Conservation (phyloP, 768 basidiomycete genomes). For the Suillus weaverae region DNA sequence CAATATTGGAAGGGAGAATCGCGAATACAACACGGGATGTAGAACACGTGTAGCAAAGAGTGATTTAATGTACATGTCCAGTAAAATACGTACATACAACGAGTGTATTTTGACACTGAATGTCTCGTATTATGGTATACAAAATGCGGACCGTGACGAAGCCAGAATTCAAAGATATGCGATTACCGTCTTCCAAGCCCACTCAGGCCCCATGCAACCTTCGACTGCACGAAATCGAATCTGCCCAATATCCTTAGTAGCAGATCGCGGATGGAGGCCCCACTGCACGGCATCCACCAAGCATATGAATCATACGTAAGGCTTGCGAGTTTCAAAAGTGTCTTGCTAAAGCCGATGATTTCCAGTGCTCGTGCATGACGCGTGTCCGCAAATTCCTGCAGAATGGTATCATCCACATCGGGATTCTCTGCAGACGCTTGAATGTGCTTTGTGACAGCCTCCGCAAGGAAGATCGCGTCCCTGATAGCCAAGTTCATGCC, state of each 20-base stretch:
- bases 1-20: too few relatives aligned
- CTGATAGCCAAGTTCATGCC: constrained; percentile 61
- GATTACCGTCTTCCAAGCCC: constrained; percentile 26
- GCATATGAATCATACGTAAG: constrained; percentile 19
- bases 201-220: constrained; percentile 27
- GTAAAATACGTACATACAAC: too few relatives aligned
- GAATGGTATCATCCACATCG: constrained; percentile 25
- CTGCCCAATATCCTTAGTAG: constrained; percentile 21
- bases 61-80: too few relatives aligned
- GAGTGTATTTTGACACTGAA: too few relatives aligned
- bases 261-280: constrained; percentile 26
- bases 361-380: constrained; percentile 42
- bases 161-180: neutral
- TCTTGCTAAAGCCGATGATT: constrained; percentile 43
- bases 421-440: constrained; percentile 14
- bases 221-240: constrained; percentile 18
- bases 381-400: constrained; percentile 35
- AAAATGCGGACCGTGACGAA: too few relatives aligned
- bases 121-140: too few relatives aligned
- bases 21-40: too few relatives aligned
- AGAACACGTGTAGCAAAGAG: too few relatives aligned
- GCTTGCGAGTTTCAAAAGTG: constrained; percentile 25
- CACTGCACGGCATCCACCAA: constrained; percentile 29
- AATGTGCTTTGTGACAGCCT: constrained; percentile 39
- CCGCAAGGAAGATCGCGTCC: constrained; percentile 48